These are phyloP conservation scores for Otatea glauca DNA, from an alignment of 176 grass and related monocot genomes.

Conservation along the genomic window DNA sequence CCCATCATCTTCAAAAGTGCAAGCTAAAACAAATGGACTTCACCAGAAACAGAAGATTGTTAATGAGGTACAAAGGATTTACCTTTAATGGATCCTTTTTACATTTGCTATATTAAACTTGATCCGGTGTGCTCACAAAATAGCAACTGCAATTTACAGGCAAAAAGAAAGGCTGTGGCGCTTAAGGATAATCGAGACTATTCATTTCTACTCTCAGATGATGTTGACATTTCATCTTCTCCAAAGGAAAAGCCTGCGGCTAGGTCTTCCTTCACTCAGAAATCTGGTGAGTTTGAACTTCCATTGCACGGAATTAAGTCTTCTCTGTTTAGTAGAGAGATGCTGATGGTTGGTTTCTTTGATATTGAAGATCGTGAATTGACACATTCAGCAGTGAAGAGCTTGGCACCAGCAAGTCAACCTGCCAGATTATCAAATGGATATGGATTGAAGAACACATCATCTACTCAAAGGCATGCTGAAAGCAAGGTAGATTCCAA, in stretches of 20 bases:
- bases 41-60: slow-evolving; percentile 64
- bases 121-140: slow-evolving; percentile 45
- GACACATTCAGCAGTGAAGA: slow-evolving; percentile 48
- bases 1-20: slow-evolving; percentile 56
- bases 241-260: slow-evolving; percentile 51
- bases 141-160: slow-evolving; percentile 57
- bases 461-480: slow-evolving; percentile 38
- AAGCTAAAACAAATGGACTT: slow-evolving; percentile 56
- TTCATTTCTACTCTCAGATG: slow-evolving; percentile 93
- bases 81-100: slow-evolving; percentile 25
- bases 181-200: slow-evolving; percentile 91
- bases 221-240: slow-evolving; percentile 67
- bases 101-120: slow-evolving; percentile 43
- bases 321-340: slow-evolving; percentile 11
- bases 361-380: slow-evolving; percentile 45
- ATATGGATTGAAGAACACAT: slow-evolving; percentile 55
- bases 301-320: background rate
- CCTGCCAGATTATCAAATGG: slow-evolving; percentile 52
- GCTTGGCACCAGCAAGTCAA: slow-evolving; percentile 46
- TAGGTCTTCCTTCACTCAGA: slow-evolving; percentile 55
- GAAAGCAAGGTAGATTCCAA: slow-evolving; percentile 48
- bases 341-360: slow-evolving; percentile 32
- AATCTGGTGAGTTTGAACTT: slow-evolving; percentile 61
- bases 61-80: slow-evolving; percentile 71
- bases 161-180: slow-evolving; percentile 80